Percentiles rank a stretch among this genome's conserved stretches.
These are phyloP conservation scores for Exophiala spinifera DNA, from an alignment of 2,329 filamentous ascomycete genomes.

Conservation along the genomic window DNA sequence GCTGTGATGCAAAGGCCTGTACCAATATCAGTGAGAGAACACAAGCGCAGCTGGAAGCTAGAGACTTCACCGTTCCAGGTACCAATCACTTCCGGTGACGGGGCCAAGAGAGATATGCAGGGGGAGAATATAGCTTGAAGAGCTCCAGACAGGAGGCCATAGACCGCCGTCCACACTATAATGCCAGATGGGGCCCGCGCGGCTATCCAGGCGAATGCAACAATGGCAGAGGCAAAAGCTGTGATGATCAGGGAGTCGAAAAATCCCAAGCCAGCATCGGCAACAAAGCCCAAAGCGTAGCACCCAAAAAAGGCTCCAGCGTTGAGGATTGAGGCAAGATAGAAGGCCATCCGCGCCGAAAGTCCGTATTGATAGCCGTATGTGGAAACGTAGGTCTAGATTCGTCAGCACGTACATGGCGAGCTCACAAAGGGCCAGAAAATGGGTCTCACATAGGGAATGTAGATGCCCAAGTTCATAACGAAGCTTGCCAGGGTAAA, in stretches of 20 bases:
- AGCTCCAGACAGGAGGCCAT: conserved; percentile 35
- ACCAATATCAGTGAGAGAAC: neutral
- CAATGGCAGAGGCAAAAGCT: too few species aligned
- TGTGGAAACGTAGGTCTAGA: conserved; percentile 1
- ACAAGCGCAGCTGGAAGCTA: neutral
- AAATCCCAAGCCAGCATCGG: conserved; percentile 26
- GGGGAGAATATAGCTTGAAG: conserved; percentile 13
- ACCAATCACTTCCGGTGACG: conserved; percentile 15
- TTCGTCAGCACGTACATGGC: conserved; percentile 9
- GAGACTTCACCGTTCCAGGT: conserved; percentile 20
- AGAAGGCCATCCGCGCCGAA: conserved; percentile 26
- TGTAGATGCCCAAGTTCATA: conserved; percentile 28
- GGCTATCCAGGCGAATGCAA: too few species aligned
- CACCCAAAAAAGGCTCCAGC: conserved; percentile 36
- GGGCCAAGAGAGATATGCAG: conserved; percentile 15
- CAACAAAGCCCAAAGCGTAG: conserved; percentile 34
- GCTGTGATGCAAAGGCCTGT: conserved; percentile 21
- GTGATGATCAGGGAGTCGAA: too few species aligned
- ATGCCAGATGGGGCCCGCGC: too few species aligned
- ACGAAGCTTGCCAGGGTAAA: conserved; percentile 9
- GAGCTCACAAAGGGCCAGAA: conserved; percentile 35
- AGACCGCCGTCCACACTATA: conserved; percentile 30
- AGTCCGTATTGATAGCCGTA: conserved; percentile 30
- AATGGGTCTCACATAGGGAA: conserved; percentile 28
- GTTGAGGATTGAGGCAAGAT: conserved; percentile 33